Evolutionary conservation across 129 eudicot species (phyloP).

Genomic region (Pulicaria dysenterica): DNA sequence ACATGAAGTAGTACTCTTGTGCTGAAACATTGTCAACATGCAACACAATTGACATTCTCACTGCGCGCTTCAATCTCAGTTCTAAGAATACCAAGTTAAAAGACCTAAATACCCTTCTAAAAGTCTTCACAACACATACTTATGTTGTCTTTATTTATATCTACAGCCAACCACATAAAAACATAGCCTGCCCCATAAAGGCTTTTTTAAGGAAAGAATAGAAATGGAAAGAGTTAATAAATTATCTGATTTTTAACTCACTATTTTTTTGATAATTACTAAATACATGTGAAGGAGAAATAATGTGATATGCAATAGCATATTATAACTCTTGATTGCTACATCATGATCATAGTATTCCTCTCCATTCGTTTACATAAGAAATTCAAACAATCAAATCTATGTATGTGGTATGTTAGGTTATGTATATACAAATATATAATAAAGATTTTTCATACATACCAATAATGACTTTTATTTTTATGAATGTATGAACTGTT

Average conservation of each 20-base stretch:
- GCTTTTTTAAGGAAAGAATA: not conserved
- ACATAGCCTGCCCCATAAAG: not conserved
- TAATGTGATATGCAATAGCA: no score
- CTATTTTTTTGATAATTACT: no score
- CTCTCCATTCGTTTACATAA: no score
- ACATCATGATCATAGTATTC: no score
- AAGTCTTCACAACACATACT: not conserved
- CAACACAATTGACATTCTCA: conserved; percentile 9
- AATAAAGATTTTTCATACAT: no score
- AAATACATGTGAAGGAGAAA: no score
- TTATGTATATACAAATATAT: no score
- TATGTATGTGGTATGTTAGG: no score
- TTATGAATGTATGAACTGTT: no score
- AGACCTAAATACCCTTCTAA: not conserved
- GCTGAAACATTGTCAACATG: not conserved
- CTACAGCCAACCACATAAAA: not conserved
- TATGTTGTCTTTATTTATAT: not conserved
- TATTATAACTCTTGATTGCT: no score
- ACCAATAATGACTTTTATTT: no score
- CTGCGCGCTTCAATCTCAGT: not conserved
- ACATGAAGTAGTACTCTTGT: not conserved
- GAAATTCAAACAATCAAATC: no score
- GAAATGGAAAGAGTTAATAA: not conserved
- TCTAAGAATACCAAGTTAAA: not conserved
- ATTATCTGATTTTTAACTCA: not conserved